phyloP scores from a whole-genome alignment of 495 filamentous ascomycete genomes.

The Aspergillus biplanus region DNA sequence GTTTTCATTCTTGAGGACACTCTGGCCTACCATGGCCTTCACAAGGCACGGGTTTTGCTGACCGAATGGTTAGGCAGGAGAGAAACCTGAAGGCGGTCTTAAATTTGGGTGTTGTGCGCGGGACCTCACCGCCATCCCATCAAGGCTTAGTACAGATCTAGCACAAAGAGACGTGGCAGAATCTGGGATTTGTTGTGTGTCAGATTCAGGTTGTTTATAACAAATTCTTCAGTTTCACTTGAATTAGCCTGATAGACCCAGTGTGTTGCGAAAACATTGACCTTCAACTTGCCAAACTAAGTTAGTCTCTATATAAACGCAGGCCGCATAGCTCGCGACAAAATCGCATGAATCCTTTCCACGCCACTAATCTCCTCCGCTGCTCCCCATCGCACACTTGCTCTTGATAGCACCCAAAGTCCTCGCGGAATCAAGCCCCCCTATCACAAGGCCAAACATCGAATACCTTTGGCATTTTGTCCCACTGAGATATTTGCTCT shows the following conservation, averaged over 20 bases:
- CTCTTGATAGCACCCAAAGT: background rate
- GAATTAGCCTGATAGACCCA: background rate
- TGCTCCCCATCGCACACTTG: background rate
- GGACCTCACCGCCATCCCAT: slow-evolving; percentile 25
- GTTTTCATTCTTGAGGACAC: background rate
- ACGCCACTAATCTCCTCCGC: background rate
- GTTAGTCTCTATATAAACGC: background rate
- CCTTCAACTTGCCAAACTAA: background rate
- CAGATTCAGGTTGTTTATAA: slow-evolving; percentile 9
- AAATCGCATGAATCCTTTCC: background rate
- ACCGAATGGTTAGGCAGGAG: background rate
- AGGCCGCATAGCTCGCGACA: background rate
- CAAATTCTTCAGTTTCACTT: background rate
- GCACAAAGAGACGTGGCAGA: slow-evolving; percentile 31
- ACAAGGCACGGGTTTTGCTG: background rate
- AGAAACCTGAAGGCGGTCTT: background rate
- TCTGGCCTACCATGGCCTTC: too few relatives aligned
- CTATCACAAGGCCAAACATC: slow-evolving; percentile 5
- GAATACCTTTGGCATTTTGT: background rate
- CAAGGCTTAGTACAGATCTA: slow-evolving; percentile 19
- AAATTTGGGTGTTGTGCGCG: slow-evolving; percentile 14
- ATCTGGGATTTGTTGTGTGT: slow-evolving; percentile 16
- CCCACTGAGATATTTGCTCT: background rate
- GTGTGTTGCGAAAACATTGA: background rate
- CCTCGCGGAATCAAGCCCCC: background rate